Conservation (phyloP, 805 yeast genomes). For the Metschnikowia koreensis region DNA sequence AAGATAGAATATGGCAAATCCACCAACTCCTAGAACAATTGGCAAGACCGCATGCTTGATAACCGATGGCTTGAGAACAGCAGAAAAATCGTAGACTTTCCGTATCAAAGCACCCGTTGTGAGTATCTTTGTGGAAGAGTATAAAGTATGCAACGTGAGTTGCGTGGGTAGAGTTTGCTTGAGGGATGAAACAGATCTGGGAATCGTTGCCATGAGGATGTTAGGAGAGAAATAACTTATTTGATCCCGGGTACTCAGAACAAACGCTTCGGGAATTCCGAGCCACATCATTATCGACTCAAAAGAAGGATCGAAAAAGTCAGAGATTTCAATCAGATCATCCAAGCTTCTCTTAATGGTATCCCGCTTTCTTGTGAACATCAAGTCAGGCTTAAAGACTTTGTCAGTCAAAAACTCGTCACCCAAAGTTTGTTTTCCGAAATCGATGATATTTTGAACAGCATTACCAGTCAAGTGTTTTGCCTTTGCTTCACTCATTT, state of each 20-base stretch:
- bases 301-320: constrained; percentile 75
- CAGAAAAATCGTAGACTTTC: constrained; percentile 35
- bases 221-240: constrained; percentile 35
- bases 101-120: constrained; percentile 43
- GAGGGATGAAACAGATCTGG: constrained; percentile 30
- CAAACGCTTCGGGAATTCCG: constrained; percentile 35
- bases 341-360: constrained; percentile 54
- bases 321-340: constrained; percentile 60
- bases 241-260: constrained; percentile 27
- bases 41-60: constrained; percentile 55
- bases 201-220: constrained; percentile 27
- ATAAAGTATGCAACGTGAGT: constrained; percentile 40
- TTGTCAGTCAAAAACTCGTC: constrained; percentile 58
- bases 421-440: constrained; percentile 68
- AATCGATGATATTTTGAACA: constrained; percentile 57
- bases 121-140: constrained; percentile 38
- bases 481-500: constrained; percentile 66
- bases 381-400: constrained; percentile 65
- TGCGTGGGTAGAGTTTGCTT: constrained; percentile 35
- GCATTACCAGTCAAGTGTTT: constrained; percentile 55
- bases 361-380: constrained; percentile 80
- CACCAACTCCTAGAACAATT: constrained; percentile 46
- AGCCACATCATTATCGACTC: constrained; percentile 54
- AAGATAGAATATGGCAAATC: constrained; percentile 59
- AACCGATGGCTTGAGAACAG: constrained; percentile 36